Evolutionary conservation across 2,329 filamentous ascomycete genomes (phyloP), one percentile per base, ranked within the genome.

Genomic region (Hymenotorrendiella dingleyae): DNA sequence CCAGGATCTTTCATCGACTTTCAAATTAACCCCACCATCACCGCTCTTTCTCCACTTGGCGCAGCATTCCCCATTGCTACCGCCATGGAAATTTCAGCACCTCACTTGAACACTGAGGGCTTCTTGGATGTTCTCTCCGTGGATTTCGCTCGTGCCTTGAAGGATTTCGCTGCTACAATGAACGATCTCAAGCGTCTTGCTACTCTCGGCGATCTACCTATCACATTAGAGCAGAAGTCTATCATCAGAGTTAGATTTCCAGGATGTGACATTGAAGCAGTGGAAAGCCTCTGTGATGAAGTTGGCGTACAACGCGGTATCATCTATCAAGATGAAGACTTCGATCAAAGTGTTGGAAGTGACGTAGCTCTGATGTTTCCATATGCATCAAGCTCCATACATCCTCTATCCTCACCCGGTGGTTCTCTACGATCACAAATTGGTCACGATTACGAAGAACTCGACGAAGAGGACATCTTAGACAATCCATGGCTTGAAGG

Each of bases 1-100:
- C 80, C 87, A 3, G 93, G 93, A 20, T 86, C 90, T 1, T 91
- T 79, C 64, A 74, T 98, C 60, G 89, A 94, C 65, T 98, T 97
- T 69, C 74, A 81, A 55, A 70, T 97, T 56, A 88, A 80, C 64
- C 93, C 93, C 3, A 94, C 86, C 46, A 80, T 97, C 60, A 97
- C 91, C 23, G 88, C 91, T 22, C 75, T 98, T 45, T 84, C 83
- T 54, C 81, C 85, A 8, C 69, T 94, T 30, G 73, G 73, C 43
- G 72, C 73, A 8, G 71, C 68, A 9, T 66, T 84, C 43, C 68
- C 77, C 45, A 59, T 55, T n/a, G 42, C 42, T n/a, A 55, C 61
- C 35, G 56, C 63, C 37, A 62, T 68, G 22, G 58, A 64, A 36
- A 55, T 64, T 21, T 67, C 71, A 14, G 62, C 67, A 42, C 70